Conservation (phyloP, 768 basidiomycete species). For the Tremella mesenterica region DNA sequence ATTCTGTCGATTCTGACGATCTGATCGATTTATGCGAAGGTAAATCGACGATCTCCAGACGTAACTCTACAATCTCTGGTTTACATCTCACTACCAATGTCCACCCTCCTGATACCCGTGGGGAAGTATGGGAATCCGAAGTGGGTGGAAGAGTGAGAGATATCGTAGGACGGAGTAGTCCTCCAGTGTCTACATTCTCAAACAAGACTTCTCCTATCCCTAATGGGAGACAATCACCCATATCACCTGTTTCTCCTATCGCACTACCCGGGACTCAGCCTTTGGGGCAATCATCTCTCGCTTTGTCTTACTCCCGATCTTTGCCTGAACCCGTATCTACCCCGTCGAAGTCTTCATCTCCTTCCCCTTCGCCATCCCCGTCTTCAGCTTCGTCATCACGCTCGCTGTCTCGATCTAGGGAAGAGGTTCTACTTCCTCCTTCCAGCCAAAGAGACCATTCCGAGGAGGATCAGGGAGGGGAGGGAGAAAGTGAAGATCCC, state of each 20-base stretch:
- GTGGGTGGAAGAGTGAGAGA: conserved; percentile 14
- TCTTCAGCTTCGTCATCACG: neutral
- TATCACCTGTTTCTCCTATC: conserved; percentile 4
- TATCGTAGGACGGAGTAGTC: conserved; percentile 15
- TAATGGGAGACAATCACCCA: neutral
- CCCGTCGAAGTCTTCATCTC: neutral
- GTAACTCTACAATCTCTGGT: neutral
- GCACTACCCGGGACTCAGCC: conserved; percentile 23
- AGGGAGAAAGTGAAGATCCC: neutral
- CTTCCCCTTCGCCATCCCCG: conserved; percentile 1
- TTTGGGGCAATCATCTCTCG: conserved; percentile 26
- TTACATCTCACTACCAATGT: conserved; percentile 17
- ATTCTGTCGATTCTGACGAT: neutral
- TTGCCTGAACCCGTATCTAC: neutral
- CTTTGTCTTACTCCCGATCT: conserved; percentile 10
- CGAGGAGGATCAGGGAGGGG: neutral
- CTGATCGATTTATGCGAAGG: neutral
- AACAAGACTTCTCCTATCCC: neutral
- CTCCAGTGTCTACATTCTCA: too few relatives aligned
- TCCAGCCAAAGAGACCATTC: neutral
- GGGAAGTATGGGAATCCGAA: conserved; percentile 25
- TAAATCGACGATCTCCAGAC: neutral
- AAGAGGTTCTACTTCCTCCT: conserved; percentile 1
- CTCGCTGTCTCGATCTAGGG: conserved; percentile 1
- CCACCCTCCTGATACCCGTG: conserved; percentile 14